phyloP scores from a whole-genome alignment of 2,329 filamentous ascomycete species.

The Allantophomopsis lycopodina region DNA sequence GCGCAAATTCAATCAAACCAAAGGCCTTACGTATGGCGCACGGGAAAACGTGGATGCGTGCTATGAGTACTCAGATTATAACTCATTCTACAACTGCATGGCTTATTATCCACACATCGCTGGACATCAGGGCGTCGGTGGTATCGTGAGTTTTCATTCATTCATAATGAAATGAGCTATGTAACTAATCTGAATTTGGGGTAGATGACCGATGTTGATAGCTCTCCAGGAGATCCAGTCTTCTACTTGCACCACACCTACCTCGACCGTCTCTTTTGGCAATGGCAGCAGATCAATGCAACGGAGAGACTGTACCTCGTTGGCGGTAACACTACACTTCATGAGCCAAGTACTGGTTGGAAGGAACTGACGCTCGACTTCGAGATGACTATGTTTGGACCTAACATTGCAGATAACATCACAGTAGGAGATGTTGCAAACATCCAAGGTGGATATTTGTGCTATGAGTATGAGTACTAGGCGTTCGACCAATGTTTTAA shows the following conservation, averaged over 20 bases:
- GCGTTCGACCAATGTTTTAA: too few relatives aligned
- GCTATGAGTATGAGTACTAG: slow-evolving; percentile 5
- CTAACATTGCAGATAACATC: neutral
- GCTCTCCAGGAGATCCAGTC: slow-evolving; percentile 9
- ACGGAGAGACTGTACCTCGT: neutral
- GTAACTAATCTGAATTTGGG: too few relatives aligned
- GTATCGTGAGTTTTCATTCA: neutral
- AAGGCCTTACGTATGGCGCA: slow-evolving; percentile 1
- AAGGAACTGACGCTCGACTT: slow-evolving; percentile 1
- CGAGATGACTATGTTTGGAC: slow-evolving; percentile 3
- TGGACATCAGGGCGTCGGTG: slow-evolving; percentile 3
- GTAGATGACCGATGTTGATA: slow-evolving; percentile 4
- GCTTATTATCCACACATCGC: slow-evolving; percentile 3
- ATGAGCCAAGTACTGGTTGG: slow-evolving; percentile 1
- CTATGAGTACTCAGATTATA: slow-evolving; percentile 1
- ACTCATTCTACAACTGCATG: slow-evolving; percentile 2
- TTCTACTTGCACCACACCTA: slow-evolving; percentile 14
- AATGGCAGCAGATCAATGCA: slow-evolving; percentile 10
- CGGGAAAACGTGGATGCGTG: slow-evolving; percentile 2
- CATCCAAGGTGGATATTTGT: slow-evolving; percentile 6
- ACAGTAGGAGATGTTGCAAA: slow-evolving; percentile 6
- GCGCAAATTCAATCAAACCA: slow-evolving; percentile 2
- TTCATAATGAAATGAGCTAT: too few relatives aligned
- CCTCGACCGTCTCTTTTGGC: slow-evolving; percentile 12
- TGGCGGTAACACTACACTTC: slow-evolving; percentile 1